phyloP scores from a whole-genome alignment of 169 alveolate species.

The Cyclospora cayetanensis region DNA sequence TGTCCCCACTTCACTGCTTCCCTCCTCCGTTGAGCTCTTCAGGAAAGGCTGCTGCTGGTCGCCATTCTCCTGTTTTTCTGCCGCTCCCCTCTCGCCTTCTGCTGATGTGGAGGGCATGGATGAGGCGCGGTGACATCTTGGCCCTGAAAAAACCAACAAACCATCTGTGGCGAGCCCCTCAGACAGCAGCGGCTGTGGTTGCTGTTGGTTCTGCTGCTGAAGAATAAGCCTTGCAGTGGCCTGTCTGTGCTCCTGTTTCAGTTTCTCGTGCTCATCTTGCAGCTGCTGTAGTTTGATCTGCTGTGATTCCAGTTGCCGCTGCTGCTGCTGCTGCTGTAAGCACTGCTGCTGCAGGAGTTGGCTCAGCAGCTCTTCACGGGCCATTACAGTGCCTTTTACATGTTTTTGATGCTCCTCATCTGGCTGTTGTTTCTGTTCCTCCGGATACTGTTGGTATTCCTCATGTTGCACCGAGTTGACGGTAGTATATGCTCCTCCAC shows the following conservation, averaged over 20 bases:
- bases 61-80: background rate
- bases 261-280: conserved; percentile 14
- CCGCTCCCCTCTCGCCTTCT: background rate
- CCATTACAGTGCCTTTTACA: background rate
- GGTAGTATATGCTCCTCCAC: too few species aligned
- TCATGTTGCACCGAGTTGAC: too few species aligned
- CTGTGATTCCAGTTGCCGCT: conserved; percentile 41
- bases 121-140: background rate
- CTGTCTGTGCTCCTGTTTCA: conserved; percentile 11
- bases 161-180: background rate
- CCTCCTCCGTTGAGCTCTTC: background rate
- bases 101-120: background rate
- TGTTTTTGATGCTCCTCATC: background rate
- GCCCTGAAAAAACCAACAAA: background rate
- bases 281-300: conserved; percentile 5
- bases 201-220: conserved; percentile 45
- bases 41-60: background rate
- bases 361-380: background rate
- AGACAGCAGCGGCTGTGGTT: background rate
- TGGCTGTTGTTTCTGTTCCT: conserved; percentile 1
- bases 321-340: conserved; percentile 18
- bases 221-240: background rate
- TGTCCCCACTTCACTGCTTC: background rate
- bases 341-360: conserved; percentile 38
- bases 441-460: conserved; percentile 1